phyloP scores from a whole-genome alignment of 108 stramenopile genomes.

The Epithemia pelagica region DNA sequence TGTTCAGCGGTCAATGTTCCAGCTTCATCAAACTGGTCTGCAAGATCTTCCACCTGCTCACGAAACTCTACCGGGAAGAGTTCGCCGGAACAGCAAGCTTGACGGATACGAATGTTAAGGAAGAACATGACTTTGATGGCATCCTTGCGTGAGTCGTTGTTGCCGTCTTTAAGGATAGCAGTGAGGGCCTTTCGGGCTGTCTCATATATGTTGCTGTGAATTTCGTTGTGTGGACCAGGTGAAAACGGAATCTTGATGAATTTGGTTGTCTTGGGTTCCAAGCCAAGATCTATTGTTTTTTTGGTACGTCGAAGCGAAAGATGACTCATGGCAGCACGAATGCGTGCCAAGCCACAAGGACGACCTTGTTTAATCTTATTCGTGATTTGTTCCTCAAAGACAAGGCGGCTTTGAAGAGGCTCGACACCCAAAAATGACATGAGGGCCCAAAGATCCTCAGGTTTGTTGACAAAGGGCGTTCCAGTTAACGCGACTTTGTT shows the following conservation, averaged over 20 bases:
- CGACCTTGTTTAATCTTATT: constrained; percentile 44
- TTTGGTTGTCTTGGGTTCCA: constrained; percentile 30
- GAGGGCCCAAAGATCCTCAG: constrained; percentile 37
- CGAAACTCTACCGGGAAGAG: constrained; percentile 36
- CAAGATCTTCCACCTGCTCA: constrained; percentile 36
- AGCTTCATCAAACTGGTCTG: constrained; percentile 12
- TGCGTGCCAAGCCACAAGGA: constrained; percentile 40
- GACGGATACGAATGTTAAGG: constrained; percentile 46
- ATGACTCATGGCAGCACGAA: constrained; percentile 42
- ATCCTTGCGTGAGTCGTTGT: not conserved
- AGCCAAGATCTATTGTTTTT: not conserved
- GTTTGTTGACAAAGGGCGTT: constrained; percentile 39
- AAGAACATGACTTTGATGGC: constrained; percentile 8
- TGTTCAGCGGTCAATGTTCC: constrained; percentile 45
- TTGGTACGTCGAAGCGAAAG: constrained; percentile 53
- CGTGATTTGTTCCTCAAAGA: constrained; percentile 44
- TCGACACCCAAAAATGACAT: constrained; percentile 33
- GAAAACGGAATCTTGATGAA: constrained; percentile 23
- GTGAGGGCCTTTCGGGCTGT: not conserved
- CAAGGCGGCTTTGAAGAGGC: constrained; percentile 27
- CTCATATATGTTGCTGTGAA: constrained; percentile 36
- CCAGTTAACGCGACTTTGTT: constrained; percentile 37
- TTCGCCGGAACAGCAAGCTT: constrained; percentile 41
- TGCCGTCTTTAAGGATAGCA: not conserved
- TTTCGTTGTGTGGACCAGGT: constrained; percentile 32